phyloP scores from a whole-genome alignment of 495 filamentous ascomycete species.

The Daldinia vernicosa region DNA sequence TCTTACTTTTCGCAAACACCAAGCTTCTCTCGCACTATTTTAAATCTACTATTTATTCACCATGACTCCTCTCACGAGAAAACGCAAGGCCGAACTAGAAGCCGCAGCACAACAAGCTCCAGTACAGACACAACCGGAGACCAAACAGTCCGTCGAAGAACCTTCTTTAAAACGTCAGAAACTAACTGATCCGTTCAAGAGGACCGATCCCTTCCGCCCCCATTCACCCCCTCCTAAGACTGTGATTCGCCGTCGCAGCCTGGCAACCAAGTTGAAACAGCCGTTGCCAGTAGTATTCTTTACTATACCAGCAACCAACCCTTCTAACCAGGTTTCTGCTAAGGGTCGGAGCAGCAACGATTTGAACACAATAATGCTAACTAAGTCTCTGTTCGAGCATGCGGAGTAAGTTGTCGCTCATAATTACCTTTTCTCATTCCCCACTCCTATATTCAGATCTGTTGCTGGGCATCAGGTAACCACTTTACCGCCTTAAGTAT shows the following conservation, averaged over 20 bases:
- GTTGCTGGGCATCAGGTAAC: not conserved
- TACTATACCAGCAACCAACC: slow-evolving; percentile 1
- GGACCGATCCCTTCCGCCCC: slow-evolving; percentile 28
- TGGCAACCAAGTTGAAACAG: not conserved
- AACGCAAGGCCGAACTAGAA: slow-evolving; percentile 34
- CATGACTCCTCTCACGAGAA: slow-evolving; percentile 33
- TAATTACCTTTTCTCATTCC: not conserved
- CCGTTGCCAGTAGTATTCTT: slow-evolving; percentile 21
- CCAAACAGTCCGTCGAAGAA: not conserved
- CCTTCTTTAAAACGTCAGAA: slow-evolving; percentile 11
- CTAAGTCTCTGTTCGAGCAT: slow-evolving; percentile 22
- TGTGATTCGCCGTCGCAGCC: not conserved
- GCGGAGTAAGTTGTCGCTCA: slow-evolving; percentile 23
- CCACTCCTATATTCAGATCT: not conserved
- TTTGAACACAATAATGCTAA: slow-evolving; percentile 12
- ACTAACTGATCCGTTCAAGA: slow-evolving; percentile 7
- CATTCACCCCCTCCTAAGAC: slow-evolving; percentile 14
- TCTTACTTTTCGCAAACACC: not conserved
- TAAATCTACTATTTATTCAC: not conserved
- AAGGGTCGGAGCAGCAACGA: slow-evolving; percentile 18
- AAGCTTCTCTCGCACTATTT: not conserved
- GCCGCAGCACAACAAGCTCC: not conserved
- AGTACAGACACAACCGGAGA: not conserved
- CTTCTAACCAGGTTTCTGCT: not conserved
- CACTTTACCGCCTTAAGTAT: not conserved